A percentile compares a stretch with the other conserved stretches of the same genome.
Conservation (phyloP, 768 basidiomycete genomes). For the Podaxis sp. region DNA sequence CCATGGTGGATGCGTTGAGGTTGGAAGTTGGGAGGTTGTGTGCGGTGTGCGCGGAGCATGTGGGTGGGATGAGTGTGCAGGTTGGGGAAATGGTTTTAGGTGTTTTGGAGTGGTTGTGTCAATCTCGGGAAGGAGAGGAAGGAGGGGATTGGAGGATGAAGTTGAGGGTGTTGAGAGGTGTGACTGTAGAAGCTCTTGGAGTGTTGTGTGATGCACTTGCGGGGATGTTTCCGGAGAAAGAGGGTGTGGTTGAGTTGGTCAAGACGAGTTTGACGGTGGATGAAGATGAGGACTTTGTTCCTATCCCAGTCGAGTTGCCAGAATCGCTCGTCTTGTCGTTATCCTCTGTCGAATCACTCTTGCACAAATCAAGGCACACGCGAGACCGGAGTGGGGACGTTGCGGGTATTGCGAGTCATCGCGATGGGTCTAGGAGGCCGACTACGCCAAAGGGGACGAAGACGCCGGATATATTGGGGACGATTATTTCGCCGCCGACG, state of each 20-base stretch:
- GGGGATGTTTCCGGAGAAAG: slow-evolving; percentile 19
- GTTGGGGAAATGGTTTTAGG: slow-evolving; percentile 35
- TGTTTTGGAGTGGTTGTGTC: slow-evolving; percentile 53
- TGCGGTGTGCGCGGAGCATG: slow-evolving; percentile 23
- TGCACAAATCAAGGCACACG: neutral
- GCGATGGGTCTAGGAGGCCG: slow-evolving; percentile 22
- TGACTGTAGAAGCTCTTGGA: slow-evolving; percentile 42
- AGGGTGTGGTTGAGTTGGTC: slow-evolving; percentile 17
- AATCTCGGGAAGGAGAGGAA: slow-evolving; percentile 26
- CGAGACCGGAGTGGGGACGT: neutral
- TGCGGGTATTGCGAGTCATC: neutral
- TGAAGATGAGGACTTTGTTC: slow-evolving; percentile 32
- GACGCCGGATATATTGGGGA: slow-evolving; percentile 55
- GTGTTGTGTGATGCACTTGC: slow-evolving; percentile 38
- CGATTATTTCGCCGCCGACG: slow-evolving; percentile 68
- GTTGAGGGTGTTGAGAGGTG: slow-evolving; percentile 42
- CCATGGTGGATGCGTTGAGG: slow-evolving; percentile 22
- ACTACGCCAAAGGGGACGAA: slow-evolving; percentile 52
- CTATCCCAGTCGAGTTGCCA: slow-evolving; percentile 27
- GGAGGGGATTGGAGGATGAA: slow-evolving; percentile 24
- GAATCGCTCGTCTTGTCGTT: slow-evolving; percentile 37
- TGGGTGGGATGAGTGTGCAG: slow-evolving; percentile 27
- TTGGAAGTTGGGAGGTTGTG: slow-evolving; percentile 31
- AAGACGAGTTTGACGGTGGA: slow-evolving; percentile 32
- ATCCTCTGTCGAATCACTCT: neutral